Base-by-base conservation (phyloP, 2,329 filamentous ascomycete species). In the Fusarium floridanum region DNA sequence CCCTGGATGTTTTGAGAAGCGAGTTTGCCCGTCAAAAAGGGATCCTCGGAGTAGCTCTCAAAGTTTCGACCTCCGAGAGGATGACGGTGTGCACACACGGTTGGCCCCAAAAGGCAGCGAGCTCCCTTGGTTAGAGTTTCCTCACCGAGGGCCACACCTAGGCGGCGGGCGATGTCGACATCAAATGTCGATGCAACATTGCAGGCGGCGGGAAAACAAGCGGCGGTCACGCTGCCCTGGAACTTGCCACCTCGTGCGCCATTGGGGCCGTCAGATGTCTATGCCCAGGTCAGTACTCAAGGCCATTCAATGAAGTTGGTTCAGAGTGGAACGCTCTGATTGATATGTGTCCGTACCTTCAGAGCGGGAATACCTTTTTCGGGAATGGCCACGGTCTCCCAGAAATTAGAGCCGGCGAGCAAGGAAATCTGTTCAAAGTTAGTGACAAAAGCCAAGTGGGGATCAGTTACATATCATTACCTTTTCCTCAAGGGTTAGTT, bases 111-210 rank as follows among this genome's bases (percentile, higher is more conserved):
- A 73, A 92, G 88, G 14, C 93, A 87, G 77, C 94, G 91, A 14
- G 92, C 87, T 61, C 92, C 92, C 82, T 95, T 95, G 67, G 67
- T 75, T 4, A 74, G 75, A 1, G 79, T 72, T 57, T 82, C 91
- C 29, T 89, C 85, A n/a, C 87, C 90, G 73, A 92, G 86, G 20
- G 89, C 82, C 20, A 84, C 82, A 20, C 90, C 91, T 27, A 91
- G 84, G 64, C 88, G 81, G 50, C 86, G 81, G 56, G 91, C 85
- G 34, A 92, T 81, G 5, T 89, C 86, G 3, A 83, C 74, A 75
- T 92, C 89, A 86, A 90, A 92, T 17, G 90, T 91, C 17, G 90
- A 88, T 11, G 89, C 91, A 63, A 92, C 67, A 39, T 64, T 75
- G 43, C 72, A 76, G 29, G 73, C 77, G 29, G 67, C 76, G 1